Evolutionary conservation across 805 yeast genomes (phyloP).

Genomic region (Cyberlindnera mrakii): DNA sequence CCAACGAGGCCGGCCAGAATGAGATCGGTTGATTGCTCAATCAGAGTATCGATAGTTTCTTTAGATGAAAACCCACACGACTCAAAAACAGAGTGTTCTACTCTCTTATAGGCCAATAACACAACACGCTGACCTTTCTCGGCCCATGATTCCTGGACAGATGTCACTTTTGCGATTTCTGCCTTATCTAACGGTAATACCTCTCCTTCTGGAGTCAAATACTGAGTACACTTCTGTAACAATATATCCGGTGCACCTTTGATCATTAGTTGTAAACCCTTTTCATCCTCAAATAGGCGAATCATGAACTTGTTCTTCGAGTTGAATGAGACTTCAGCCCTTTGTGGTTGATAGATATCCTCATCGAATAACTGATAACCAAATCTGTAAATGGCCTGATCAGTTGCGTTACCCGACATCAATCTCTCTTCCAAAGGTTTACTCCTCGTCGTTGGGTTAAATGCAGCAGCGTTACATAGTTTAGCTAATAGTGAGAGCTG

Average conservation of each 20-base stretch:
- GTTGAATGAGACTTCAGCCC: slow-evolving; percentile 34
- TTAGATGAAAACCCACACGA: slow-evolving; percentile 7
- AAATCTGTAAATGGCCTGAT: slow-evolving; percentile 36
- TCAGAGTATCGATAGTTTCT: slow-evolving; percentile 10
- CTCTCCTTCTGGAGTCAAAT: slow-evolving; percentile 13
- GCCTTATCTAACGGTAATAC: slow-evolving; percentile 6
- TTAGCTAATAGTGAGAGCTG: slow-evolving; percentile 20
- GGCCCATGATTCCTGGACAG: slow-evolving; percentile 31
- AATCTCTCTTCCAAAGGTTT: slow-evolving; percentile 18
- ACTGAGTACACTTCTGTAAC: slow-evolving; percentile 25
- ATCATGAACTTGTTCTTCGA: slow-evolving; percentile 42
- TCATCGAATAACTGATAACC: slow-evolving; percentile 21
- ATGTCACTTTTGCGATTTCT: slow-evolving; percentile 13
- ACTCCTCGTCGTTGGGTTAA: slow-evolving; percentile 13
- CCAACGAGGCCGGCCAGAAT: slow-evolving; percentile 35
- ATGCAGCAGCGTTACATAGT: slow-evolving; percentile 32
- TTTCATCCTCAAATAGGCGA: slow-evolving; percentile 20
- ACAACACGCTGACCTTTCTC: slow-evolving; percentile 35
- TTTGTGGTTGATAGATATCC: slow-evolving; percentile 10
- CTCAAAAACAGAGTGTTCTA: slow-evolving; percentile 10
- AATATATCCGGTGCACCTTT: slow-evolving; percentile 45
- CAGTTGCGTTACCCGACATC: slow-evolving; percentile 43
- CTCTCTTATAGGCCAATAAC: slow-evolving; percentile 28
- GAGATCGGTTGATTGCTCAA: slow-evolving; percentile 14
- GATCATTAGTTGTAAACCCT: slow-evolving; percentile 18